Evolutionary conservation across 345 rosid genomes (phyloP).

Genomic region (Camelina sativa): DNA sequence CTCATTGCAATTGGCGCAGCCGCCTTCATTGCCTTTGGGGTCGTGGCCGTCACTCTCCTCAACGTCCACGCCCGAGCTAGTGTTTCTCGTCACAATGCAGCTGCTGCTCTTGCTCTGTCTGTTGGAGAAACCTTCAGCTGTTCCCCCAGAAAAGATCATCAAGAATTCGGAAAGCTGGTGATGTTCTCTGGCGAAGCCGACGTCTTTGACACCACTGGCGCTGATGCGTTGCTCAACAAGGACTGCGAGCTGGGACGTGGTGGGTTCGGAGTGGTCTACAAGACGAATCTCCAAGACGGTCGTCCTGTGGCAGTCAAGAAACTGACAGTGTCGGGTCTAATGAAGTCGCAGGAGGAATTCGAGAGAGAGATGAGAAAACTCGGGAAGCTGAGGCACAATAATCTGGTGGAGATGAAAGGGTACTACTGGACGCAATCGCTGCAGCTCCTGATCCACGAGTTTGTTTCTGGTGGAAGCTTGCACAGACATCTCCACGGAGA

Average conservation of each 20-base stretch:
- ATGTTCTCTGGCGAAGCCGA: slow-evolving; percentile 92
- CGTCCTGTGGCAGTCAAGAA: slow-evolving; percentile 92
- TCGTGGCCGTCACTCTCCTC: slow-evolving; percentile 80
- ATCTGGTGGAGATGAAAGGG: slow-evolving; percentile 84
- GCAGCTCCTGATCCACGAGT: slow-evolving; percentile 87
- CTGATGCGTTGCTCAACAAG: slow-evolving; percentile 87
- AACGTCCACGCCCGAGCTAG: slow-evolving; percentile 77
- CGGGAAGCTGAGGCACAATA: slow-evolving; percentile 75
- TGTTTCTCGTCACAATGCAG: slow-evolving; percentile 57
- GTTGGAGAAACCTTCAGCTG: slow-evolving; percentile 80
- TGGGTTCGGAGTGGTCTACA: slow-evolving; percentile 95
- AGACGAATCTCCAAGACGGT: slow-evolving; percentile 73
- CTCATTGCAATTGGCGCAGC: slow-evolving; percentile 96
- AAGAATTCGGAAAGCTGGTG: slow-evolving; percentile 90
- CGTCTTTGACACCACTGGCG: slow-evolving; percentile 75
- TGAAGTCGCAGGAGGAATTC: slow-evolving; percentile 90
- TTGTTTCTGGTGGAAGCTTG: slow-evolving; percentile 71
- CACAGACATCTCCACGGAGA: slow-evolving; percentile 71
- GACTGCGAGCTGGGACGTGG: slow-evolving; percentile 98
- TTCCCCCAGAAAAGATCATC: slow-evolving; percentile 79
- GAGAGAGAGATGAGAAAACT: slow-evolving; percentile 80
- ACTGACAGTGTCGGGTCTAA: slow-evolving; percentile 74
- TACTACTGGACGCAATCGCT: slow-evolving; percentile 92
- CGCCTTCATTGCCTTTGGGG: slow-evolving; percentile 80
- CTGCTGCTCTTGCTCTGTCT: slow-evolving; percentile 57